Conservation (phyloP, 73 alveolate species). For the Paramecium sonneborni region DNA sequence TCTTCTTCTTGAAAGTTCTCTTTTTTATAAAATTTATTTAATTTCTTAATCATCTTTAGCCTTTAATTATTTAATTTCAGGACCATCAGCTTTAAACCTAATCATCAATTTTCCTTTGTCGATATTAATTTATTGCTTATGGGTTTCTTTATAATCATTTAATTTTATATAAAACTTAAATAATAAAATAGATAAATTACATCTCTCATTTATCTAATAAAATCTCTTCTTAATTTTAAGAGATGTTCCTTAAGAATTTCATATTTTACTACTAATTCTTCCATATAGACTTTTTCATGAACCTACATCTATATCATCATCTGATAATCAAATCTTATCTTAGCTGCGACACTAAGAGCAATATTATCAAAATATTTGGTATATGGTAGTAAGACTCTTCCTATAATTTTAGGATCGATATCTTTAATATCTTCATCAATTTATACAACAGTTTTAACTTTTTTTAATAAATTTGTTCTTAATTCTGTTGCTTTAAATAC, state of each 20-base stretch:
- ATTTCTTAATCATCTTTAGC: neutral
- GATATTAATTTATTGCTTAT: neutral
- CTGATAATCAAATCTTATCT: conserved; percentile 37
- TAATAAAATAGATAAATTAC: neutral
- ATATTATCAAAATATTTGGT: neutral
- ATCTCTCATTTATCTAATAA: neutral
- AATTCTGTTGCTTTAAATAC: conserved; percentile 12
- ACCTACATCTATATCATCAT: neutral
- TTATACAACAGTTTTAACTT: neutral
- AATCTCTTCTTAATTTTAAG: neutral
- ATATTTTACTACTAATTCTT: neutral
- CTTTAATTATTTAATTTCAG: neutral
- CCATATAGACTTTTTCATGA: conserved; percentile 2
- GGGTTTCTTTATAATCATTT: neutral
- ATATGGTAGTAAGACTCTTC: conserved; percentile 21
- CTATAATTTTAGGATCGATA: neutral
- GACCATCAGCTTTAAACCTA: neutral
- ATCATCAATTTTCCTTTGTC: conserved; percentile 44
- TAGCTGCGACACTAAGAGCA: conserved; percentile 4
- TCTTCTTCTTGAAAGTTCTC: conserved; percentile 2
- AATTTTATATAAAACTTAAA: neutral
- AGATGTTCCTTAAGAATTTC: neutral
- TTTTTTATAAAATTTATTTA: neutral
- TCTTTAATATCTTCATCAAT: conserved; percentile 27
- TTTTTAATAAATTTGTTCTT: neutral